Evolutionary conservation across 2,329 filamentous ascomycete genomes (phyloP).

Genomic region (Tothia fuscella): DNA sequence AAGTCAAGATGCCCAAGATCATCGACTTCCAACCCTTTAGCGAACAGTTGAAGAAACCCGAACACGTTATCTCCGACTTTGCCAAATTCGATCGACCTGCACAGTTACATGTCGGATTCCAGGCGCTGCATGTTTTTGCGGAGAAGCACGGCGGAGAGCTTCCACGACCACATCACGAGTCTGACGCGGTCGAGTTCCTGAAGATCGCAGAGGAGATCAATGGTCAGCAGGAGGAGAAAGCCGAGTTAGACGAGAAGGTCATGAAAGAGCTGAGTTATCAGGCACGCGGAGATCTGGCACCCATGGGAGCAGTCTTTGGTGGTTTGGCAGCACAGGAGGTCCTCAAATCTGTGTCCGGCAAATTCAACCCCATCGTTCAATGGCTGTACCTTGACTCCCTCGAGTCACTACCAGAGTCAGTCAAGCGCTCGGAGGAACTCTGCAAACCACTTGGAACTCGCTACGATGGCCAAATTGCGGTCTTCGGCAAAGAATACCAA

Average conservation of each 20-base stretch:
- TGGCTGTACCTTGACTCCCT: slow-evolving; percentile 97
- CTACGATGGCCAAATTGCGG: slow-evolving; percentile 94
- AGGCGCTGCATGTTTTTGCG: slow-evolving; percentile 79
- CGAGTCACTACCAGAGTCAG: slow-evolving; percentile 76
- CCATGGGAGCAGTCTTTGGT: slow-evolving; percentile 91
- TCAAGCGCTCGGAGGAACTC: slow-evolving; percentile 66
- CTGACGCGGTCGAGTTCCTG: slow-evolving; percentile 68
- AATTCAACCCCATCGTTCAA: slow-evolving; percentile 91
- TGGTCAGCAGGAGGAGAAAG: slow-evolving; percentile 51
- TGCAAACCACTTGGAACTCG: slow-evolving; percentile 77
- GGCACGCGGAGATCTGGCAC: slow-evolving; percentile 77
- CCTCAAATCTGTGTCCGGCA: slow-evolving; percentile 91
- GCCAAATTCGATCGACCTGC: slow-evolving; percentile 94
- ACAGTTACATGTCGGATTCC: slow-evolving; percentile 84
- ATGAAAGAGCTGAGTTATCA: slow-evolving; percentile 91
- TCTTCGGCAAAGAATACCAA: slow-evolving; percentile 88
- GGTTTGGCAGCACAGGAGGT: slow-evolving; percentile 90
- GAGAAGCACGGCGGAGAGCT: slow-evolving; percentile 58
- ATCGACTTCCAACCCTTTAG: slow-evolving; percentile 78
- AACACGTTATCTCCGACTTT: slow-evolving; percentile 85
- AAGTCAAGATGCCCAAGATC: slow-evolving; percentile 97
- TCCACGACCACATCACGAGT: slow-evolving; percentile 72
- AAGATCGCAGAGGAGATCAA: slow-evolving; percentile 65
- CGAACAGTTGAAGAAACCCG: slow-evolving; percentile 69
- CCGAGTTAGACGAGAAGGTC: slow-evolving; percentile 84